Conservation (phyloP, 2,329 filamentous ascomycete species). For the Basipetospora chlamydospora region DNA sequence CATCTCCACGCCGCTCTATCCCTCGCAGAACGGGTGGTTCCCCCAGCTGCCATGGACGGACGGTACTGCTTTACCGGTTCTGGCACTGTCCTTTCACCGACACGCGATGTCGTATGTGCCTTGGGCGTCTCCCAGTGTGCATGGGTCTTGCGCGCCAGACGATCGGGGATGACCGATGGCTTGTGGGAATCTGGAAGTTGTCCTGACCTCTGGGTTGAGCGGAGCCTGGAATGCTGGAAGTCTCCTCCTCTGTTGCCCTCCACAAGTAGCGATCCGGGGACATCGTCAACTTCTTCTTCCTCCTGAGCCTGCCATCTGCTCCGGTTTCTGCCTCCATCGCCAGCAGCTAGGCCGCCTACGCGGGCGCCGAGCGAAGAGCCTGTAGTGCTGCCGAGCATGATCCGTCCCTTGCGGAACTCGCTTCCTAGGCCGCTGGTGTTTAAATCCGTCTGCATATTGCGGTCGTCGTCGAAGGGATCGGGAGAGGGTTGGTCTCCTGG, state of each 20-base stretch:
- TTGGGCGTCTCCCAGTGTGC: neutral
- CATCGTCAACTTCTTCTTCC: constrained; percentile 33
- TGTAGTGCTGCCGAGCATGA: constrained; percentile 24
- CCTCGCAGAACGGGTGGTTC: constrained; percentile 24
- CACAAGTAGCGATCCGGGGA: constrained; percentile 48
- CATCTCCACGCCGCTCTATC: constrained; percentile 84
- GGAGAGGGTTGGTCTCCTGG: no score
- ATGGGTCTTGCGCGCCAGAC: neutral
- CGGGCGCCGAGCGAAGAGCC: constrained; percentile 6
- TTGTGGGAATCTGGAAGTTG: neutral
- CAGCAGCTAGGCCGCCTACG: neutral
- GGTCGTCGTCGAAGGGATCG: no score
- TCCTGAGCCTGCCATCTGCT: constrained; percentile 1
- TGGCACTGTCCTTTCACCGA: constrained; percentile 8
- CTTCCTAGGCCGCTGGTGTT: no score
- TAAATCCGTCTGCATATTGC: no score
- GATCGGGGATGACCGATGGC: neutral
- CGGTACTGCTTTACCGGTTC: constrained; percentile 15
- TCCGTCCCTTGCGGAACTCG: constrained; percentile 32
- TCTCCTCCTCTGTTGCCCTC: constrained; percentile 20
- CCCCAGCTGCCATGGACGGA: constrained; percentile 17
- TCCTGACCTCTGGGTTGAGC: neutral
- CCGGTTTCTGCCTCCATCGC: neutral
- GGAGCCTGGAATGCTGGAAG: neutral
- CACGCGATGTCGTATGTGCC: neutral